Base-by-base conservation (phyloP, 225 moss, liverwort and hornwort species). In the Polytrichum commune region DNA sequence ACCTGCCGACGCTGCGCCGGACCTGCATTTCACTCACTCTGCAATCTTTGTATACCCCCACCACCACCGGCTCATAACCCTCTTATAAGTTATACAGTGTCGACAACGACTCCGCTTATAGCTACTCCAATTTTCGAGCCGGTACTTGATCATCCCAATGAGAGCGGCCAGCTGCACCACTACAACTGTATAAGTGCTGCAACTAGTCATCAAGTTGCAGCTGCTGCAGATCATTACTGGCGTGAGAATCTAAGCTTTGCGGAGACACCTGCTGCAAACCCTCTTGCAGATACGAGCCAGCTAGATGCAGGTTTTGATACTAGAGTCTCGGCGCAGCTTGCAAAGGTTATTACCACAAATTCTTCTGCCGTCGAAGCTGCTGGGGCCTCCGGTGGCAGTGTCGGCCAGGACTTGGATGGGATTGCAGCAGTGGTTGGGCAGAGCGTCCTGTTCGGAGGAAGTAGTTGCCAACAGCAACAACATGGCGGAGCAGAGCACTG, bases 371-470 rank as follows among this genome's bases (percentile, higher is more conserved):
- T 20, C 9, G 56, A 22, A 19, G 32, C 26, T 6, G 8, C 8
- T 30, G 22, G 29, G 22, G 24, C 38, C 60, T 53, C 67, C 67
- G 6, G 7, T 8, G 38, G 18, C 10, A 54, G 67, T 24, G 19
- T 30, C 2, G 30, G 25, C 23, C 81, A 55, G 62, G 83, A 83
- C 27, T 63, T 87, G 25, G 83, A 83, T 46, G 86, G 86, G 75
- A 87, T 87, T 64, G 86, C 78, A 9, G 86, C 86, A 18, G 86
- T 87, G 30, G 86, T 87, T 18, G 86, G 86, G 6, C 81, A 87
- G 63, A 69, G 58, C 25, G 16, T 81, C 0, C 83, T 87, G 19
- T 87, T 87, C 27, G 83, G 86, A 29, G 4, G 19, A 6, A 73
- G 62, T 16, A 69, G 18, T 46, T n/a, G 19, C 30, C 32, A 46